phyloP scores from a whole-genome alignment of 2,329 filamentous ascomycete genomes.

The Capronia americana region DNA sequence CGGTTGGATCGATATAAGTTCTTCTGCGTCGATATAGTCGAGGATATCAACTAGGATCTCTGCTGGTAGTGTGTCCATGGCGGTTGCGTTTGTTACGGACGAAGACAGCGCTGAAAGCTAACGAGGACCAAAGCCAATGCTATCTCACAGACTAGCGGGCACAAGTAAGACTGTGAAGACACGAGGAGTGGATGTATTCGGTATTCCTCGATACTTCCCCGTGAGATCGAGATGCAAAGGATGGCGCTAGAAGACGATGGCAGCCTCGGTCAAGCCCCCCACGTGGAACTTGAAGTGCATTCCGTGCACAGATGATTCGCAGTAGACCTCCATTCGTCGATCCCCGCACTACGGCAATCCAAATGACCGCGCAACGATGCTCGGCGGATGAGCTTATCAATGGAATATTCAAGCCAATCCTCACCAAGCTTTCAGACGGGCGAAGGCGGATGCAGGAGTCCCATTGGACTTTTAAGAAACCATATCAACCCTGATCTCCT shows the following conservation, averaged over 20 bases:
- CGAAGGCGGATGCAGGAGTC: not conserved
- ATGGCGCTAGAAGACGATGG: not conserved
- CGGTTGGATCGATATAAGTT: slow-evolving; percentile 72
- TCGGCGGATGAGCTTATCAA: slow-evolving; percentile 6
- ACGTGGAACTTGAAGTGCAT: not conserved
- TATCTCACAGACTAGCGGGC: not conserved
- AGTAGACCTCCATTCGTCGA: not conserved
- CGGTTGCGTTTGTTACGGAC: not conserved
- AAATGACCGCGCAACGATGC: not conserved
- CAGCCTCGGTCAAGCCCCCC: not conserved
- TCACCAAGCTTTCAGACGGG: not conserved
- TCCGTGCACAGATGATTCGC: not conserved
- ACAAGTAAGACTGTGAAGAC: not conserved
- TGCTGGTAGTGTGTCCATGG: slow-evolving; percentile 64
- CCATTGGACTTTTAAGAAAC: not conserved
- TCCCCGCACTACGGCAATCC: not conserved
- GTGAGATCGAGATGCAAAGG: not conserved
- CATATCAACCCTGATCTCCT: slow-evolving; percentile 3
- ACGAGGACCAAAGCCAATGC: not conserved
- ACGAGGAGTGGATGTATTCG: not conserved
- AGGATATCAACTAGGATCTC: slow-evolving; percentile 70
- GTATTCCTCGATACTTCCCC: not conserved
- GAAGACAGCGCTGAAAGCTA: not conserved
- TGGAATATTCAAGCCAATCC: slow-evolving; percentile 7
- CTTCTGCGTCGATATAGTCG: slow-evolving; percentile 53